Conservation (phyloP, 1,284 basidiomycete species). For the Dichomitus squalens region DNA sequence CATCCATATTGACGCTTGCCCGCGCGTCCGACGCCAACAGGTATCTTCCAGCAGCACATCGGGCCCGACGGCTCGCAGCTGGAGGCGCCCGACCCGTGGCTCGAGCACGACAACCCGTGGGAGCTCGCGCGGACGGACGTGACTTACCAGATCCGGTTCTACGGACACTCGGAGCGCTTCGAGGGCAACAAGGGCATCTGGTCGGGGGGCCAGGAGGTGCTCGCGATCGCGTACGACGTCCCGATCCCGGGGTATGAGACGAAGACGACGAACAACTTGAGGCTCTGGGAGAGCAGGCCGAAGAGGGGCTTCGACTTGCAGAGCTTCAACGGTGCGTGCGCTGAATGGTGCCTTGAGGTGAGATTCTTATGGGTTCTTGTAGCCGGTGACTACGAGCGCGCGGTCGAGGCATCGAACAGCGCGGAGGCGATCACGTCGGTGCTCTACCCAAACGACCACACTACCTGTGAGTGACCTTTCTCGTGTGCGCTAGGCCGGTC, state of each 20-base stretch:
- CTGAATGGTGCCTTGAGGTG: not conserved
- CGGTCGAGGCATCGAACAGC: constrained; percentile 83
- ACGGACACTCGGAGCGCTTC: constrained; percentile 76
- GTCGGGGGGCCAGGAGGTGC: constrained; percentile 89
- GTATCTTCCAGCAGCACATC: constrained; percentile 92
- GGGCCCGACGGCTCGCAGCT: constrained; percentile 81
- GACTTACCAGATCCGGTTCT: constrained; percentile 81
- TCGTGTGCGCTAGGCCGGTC: not conserved
- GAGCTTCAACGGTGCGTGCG: constrained; percentile 79
- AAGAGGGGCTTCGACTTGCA: constrained; percentile 92
- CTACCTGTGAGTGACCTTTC: constrained; percentile 49
- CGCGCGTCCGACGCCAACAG: not conserved
- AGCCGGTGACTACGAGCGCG: constrained; percentile 89
- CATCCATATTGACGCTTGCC: not conserved
- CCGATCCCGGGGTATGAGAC: constrained; percentile 89
- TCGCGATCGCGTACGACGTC: constrained; percentile 89
- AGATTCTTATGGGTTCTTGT: constrained; percentile 8
- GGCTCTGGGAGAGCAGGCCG: constrained; percentile 85
- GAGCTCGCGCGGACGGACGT: constrained; percentile 88
- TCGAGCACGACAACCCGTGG: constrained; percentile 87
- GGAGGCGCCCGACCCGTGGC: constrained; percentile 93
- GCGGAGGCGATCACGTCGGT: constrained; percentile 92
- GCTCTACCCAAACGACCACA: constrained; percentile 86
- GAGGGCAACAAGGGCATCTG: constrained; percentile 70
- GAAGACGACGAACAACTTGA: constrained; percentile 76